phyloP scores from a whole-genome alignment of 495 filamentous ascomycete genomes.

The Aspergillus hancockii region DNA sequence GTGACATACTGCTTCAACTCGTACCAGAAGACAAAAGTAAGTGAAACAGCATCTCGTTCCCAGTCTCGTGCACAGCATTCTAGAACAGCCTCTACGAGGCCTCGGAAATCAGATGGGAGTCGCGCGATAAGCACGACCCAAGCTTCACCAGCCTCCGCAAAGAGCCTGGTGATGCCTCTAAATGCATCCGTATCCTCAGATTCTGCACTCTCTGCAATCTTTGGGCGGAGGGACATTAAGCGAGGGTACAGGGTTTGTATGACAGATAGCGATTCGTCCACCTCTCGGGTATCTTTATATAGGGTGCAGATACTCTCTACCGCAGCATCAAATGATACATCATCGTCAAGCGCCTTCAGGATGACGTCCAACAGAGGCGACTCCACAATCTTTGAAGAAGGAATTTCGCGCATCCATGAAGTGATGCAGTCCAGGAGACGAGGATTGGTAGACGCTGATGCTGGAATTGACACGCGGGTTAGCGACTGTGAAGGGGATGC shows the following conservation, averaged over 20 bases:
- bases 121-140: conserved; percentile 91
- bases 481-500: neutral
- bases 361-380: conserved; percentile 83
- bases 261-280: conserved; percentile 73
- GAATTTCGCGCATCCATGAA: conserved; percentile 93
- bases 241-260: conserved; percentile 87
- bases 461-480: conserved; percentile 23
- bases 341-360: conserved; percentile 70
- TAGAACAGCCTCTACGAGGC: conserved; percentile 84
- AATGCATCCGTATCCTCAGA: conserved; percentile 84
- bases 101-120: conserved; percentile 75
- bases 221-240: conserved; percentile 74
- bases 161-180: conserved; percentile 84
- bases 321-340: conserved; percentile 81
- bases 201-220: conserved; percentile 71
- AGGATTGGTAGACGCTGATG: conserved; percentile 77
- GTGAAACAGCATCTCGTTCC: conserved; percentile 83
- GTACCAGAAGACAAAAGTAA: conserved; percentile 98
- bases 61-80: conserved; percentile 87
- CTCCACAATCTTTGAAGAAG: conserved; percentile 76
- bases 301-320: conserved; percentile 92
- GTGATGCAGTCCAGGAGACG: conserved; percentile 92
- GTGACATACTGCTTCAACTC: conserved; percentile 96
- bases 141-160: conserved; percentile 89
- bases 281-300: conserved; percentile 88